phyloP scores from a whole-genome alignment of 148 eudicot species.

The Mesembryanthemum crystallinum region DNA sequence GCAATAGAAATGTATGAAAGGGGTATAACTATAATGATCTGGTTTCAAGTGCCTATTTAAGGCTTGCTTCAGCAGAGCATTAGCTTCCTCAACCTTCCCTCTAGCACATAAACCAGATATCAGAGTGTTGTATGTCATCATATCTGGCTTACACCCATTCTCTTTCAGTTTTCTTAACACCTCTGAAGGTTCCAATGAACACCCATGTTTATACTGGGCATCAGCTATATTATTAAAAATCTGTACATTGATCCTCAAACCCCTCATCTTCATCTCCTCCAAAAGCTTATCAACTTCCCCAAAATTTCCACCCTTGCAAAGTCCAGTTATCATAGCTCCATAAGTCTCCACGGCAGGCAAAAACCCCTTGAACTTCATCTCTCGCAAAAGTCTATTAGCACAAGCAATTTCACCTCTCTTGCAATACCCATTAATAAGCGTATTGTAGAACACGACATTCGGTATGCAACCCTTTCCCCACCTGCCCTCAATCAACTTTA shows the following conservation, averaged over 20 bases:
- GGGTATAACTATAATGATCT: slow-evolving; percentile 71
- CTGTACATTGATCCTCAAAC: slow-evolving; percentile 47
- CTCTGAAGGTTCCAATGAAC: slow-evolving; percentile 46
- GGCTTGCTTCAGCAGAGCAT: slow-evolving; percentile 48
- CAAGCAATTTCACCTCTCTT: slow-evolving; percentile 54
- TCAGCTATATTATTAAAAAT: slow-evolving; percentile 70
- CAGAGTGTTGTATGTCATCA: slow-evolving; percentile 66
- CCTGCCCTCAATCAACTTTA: slow-evolving; percentile 68
- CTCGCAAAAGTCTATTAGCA: slow-evolving; percentile 44
- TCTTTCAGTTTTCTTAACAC: slow-evolving; percentile 49
- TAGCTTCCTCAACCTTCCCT: slow-evolving; percentile 69
- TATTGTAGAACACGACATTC: slow-evolving; percentile 76
- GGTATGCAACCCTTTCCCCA: slow-evolving; percentile 85
- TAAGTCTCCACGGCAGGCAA: slow-evolving; percentile 73
- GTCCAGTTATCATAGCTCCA: slow-evolving; percentile 68
- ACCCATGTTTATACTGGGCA: slow-evolving; percentile 52
- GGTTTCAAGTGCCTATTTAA: slow-evolving; percentile 45
- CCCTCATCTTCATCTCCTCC: slow-evolving; percentile 69
- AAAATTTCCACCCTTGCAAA: slow-evolving; percentile 61
- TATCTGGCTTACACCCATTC: slow-evolving; percentile 57
- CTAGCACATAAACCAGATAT: slow-evolving; percentile 51
- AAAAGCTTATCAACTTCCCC: slow-evolving; percentile 54
- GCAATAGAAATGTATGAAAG: slow-evolving; percentile 60
- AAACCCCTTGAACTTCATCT: slow-evolving; percentile 68
- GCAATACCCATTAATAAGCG: slow-evolving; percentile 77